Conservation (phyloP, 164 flowering plant species). For the Sextonia rubra region DNA sequence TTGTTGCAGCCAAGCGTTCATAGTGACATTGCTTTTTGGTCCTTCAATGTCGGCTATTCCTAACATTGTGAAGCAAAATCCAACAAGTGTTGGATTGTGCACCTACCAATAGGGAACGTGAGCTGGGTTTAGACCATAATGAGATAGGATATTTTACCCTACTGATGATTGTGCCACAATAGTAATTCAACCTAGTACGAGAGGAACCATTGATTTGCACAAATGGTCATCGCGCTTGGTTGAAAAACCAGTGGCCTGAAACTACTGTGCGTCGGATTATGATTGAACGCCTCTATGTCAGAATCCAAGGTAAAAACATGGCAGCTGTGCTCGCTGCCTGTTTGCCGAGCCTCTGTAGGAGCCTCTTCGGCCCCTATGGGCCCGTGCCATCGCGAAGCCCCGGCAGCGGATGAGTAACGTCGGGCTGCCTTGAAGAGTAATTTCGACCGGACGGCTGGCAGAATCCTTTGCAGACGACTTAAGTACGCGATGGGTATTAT, state of each 20-base stretch:
- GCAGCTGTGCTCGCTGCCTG: constrained; percentile 1
- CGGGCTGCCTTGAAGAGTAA: too few species aligned
- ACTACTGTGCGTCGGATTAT: constrained; percentile 8
- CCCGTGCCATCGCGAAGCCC: too few species aligned
- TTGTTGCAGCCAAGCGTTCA: constrained; percentile 42
- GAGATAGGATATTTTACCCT: constrained; percentile 16
- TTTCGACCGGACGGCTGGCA: too few species aligned
- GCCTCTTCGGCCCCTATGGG: too few species aligned
- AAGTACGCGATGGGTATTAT: too few species aligned
- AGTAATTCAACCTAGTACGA: too few species aligned
- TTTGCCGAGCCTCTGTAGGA: constrained; percentile 11
- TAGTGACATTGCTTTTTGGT: constrained; percentile 28
- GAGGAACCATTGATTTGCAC: too few species aligned
- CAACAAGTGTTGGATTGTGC: constrained; percentile 22
- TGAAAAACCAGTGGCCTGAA: too few species aligned
- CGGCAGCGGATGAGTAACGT: too few species aligned
- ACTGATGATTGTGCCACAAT: constrained; percentile 15
- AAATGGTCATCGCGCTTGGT: too few species aligned
- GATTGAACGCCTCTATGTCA: constrained; percentile 12
- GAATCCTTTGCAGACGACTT: too few species aligned
- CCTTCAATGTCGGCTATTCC: constrained; percentile 34
- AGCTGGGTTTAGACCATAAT: constrained; percentile 21
- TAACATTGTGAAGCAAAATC: constrained; percentile 25
- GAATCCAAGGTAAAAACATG: constrained; percentile 14
- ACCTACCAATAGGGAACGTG: constrained; percentile 27